Conservation (phyloP, 768 basidiomycete genomes). For the Tricholoma terreum region DNA sequence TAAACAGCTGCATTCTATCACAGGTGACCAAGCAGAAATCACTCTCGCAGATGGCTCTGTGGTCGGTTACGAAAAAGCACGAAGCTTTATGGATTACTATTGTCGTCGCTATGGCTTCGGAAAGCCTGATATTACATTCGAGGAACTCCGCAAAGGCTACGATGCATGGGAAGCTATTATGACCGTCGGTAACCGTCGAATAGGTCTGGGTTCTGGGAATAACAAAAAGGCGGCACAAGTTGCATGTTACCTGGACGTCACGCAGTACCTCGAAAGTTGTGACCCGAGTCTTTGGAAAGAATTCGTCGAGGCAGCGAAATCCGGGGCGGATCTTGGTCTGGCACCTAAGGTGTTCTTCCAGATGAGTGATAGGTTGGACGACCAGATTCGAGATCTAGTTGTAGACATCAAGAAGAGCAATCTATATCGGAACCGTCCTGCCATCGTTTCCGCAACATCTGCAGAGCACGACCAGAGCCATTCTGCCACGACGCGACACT, state of each 20-base stretch:
- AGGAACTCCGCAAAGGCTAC: constrained; percentile 26
- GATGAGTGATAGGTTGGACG: constrained; percentile 60
- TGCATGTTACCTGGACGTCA: constrained; percentile 83
- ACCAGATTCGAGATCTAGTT: constrained; percentile 69
- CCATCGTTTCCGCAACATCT: constrained; percentile 14
- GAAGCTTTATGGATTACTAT: constrained; percentile 94
- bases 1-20: constrained; percentile 24
- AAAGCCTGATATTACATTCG: constrained; percentile 66
- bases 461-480: not conserved
- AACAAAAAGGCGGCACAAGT: constrained; percentile 72
- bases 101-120: constrained; percentile 75
- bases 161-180: constrained; percentile 70
- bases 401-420: constrained; percentile 59
- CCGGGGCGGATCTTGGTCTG: constrained; percentile 66
- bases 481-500: not conserved
- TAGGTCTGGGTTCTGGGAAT: constrained; percentile 71
- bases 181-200: constrained; percentile 71
- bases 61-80: constrained; percentile 69
- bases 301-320: constrained; percentile 58
- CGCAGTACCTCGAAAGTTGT: constrained; percentile 81
- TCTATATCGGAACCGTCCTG: constrained; percentile 66
- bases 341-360: constrained; percentile 68
- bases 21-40: constrained; percentile 19
- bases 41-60: constrained; percentile 59
- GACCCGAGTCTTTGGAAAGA: constrained; percentile 78